phyloP scores from a whole-genome alignment of 208 protist genomes.

The Leishmania braziliensis region DNA sequence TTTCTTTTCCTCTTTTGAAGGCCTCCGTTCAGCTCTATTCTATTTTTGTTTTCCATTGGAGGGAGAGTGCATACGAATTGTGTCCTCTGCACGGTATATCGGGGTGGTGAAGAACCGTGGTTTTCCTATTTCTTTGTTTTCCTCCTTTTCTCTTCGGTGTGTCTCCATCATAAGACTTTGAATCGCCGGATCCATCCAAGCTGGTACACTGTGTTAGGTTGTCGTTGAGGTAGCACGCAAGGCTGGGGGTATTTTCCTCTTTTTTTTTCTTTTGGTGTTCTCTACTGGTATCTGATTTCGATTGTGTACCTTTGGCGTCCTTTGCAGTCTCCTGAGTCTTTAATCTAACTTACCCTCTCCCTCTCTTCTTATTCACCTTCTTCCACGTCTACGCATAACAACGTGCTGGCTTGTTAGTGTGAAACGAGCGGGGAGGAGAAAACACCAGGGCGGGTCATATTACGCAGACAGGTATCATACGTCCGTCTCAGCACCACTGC shows the following conservation, averaged over 20 bases:
- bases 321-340: not conserved
- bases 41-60: not conserved
- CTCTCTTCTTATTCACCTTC: not conserved
- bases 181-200: not conserved
- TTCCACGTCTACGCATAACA: not conserved
- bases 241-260: not conserved
- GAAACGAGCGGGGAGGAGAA: not conserved
- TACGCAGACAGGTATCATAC: not conserved
- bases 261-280: conserved; percentile 15
- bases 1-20: not conserved
- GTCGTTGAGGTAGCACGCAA: not conserved
- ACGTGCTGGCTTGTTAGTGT: not conserved
- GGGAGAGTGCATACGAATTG: not conserved
- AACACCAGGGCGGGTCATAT: not conserved
- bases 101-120: not conserved
- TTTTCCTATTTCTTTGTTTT: not conserved
- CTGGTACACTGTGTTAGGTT: not conserved
- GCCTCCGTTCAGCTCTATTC: not conserved
- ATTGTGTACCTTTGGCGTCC: not conserved
- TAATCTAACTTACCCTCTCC: not conserved
- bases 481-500: not conserved
- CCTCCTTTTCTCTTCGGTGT: not conserved
- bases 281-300: not conserved
- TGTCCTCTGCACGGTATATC: not conserved
- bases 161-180: not conserved